phyloP scores from a whole-genome alignment of 2,329 filamentous ascomycete genomes.

The Clarireedia sp. region DNA sequence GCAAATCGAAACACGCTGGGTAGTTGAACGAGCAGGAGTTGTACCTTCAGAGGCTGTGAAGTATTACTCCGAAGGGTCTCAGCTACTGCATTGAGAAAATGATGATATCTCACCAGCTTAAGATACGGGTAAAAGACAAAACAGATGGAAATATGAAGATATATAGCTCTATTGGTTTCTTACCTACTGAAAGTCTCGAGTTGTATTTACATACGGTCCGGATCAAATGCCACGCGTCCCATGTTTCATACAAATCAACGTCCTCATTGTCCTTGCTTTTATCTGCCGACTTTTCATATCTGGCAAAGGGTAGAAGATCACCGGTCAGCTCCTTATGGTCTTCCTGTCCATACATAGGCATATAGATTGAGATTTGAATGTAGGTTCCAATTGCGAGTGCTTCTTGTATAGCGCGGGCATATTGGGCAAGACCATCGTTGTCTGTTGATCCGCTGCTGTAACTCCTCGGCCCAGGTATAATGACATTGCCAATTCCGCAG shows the following conservation, averaged over 20 bases:
- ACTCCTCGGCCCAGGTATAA: slow-evolving; percentile 69
- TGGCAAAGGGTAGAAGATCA: slow-evolving; percentile 26
- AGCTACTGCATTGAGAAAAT: slow-evolving; percentile 11
- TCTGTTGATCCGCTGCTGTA: slow-evolving; percentile 43
- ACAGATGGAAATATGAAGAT: slow-evolving; percentile 7
- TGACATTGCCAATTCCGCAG: slow-evolving; percentile 76
- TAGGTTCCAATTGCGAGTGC: slow-evolving; percentile 67
- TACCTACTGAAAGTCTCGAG: slow-evolving; percentile 74
- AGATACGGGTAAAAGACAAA: slow-evolving; percentile 1
- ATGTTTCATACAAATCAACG: slow-evolving; percentile 67
- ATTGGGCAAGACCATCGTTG: slow-evolving; percentile 58
- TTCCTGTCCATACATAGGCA: slow-evolving; percentile 75
- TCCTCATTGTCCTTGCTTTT: slow-evolving; percentile 35
- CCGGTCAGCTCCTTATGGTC: slow-evolving; percentile 35
- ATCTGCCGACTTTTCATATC: slow-evolving; percentile 27
- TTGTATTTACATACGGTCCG: slow-evolving; percentile 81
- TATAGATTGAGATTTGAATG: slow-evolving; percentile 69
- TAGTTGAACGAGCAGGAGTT: slow-evolving; percentile 13
- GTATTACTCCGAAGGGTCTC: slow-evolving; percentile 23
- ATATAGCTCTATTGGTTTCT: slow-evolving; percentile 34
- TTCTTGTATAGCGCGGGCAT: slow-evolving; percentile 77
- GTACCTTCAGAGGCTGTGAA: slow-evolving; percentile 24
- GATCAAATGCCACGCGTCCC: slow-evolving; percentile 92
- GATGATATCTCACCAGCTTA: slow-evolving; percentile 9
- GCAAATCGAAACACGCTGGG: not conserved